These are phyloP conservation scores for Salvia hispanica DNA, from an alignment of 257 asterid species.

Conservation along the genomic window DNA sequence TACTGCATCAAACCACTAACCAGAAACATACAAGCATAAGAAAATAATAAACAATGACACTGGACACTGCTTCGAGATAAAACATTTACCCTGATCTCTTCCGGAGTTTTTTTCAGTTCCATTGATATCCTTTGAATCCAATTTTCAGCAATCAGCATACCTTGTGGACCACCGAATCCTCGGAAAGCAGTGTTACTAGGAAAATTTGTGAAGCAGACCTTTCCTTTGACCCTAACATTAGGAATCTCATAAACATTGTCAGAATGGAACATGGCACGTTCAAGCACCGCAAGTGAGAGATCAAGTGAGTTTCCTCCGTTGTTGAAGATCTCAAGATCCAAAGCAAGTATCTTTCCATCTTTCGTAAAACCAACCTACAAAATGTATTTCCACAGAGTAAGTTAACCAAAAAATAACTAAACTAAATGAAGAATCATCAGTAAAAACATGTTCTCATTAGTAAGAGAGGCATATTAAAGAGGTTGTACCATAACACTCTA, in stretches of 20 bases:
- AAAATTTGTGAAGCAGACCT: slow-evolving; percentile 85
- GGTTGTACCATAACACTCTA: not conserved
- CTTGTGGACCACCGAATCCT: slow-evolving; percentile 99
- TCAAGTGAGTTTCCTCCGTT: slow-evolving; percentile 95
- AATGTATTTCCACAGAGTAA: slow-evolving; percentile 20
- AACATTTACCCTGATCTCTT: slow-evolving; percentile 76
- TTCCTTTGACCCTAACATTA: slow-evolving; percentile 71
- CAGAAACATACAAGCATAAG: not conserved
- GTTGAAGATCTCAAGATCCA: slow-evolving; percentile 84
- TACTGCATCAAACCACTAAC: not conserved
- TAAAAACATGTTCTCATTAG: slow-evolving; percentile 3
- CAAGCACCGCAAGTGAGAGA: slow-evolving; percentile 87
- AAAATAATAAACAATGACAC: slow-evolving; percentile 2
- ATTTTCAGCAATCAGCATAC: slow-evolving; percentile 92
- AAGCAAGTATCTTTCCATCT: slow-evolving; percentile 80
- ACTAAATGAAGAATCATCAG: not conserved
- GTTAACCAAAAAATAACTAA: slow-evolving; percentile 17
- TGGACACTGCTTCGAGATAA: slow-evolving; percentile 13
- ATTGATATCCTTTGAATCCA: slow-evolving; percentile 90
- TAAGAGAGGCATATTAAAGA: not conserved
- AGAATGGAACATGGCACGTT: slow-evolving; percentile 95
- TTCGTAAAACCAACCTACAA: slow-evolving; percentile 85
- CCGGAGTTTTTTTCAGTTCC: slow-evolving; percentile 82
- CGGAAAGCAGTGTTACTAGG: slow-evolving; percentile 99
- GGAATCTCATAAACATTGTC: slow-evolving; percentile 94